Conservation (phyloP, 176 grass and related monocot species). For the Pontederia crassipes region DNA sequence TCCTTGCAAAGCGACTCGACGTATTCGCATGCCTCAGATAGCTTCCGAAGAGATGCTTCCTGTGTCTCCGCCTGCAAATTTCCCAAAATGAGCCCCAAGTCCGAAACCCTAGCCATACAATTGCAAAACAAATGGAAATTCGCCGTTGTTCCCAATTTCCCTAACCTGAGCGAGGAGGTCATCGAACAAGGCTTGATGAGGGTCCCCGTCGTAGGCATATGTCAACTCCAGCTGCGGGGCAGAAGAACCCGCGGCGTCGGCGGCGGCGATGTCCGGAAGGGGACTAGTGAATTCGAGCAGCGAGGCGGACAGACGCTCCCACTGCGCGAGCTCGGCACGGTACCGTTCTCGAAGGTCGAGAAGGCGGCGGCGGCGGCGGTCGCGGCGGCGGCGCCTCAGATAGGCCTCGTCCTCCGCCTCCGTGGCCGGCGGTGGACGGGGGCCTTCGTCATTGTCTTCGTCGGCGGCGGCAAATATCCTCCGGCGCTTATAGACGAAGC, state of each 20-base stretch:
- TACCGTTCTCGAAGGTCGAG: constrained; percentile 39
- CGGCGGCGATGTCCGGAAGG: constrained; percentile 4
- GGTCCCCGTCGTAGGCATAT: no score
- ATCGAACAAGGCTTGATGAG: constrained; percentile 8
- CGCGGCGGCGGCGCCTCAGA: constrained; percentile 24
- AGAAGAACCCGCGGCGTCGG: background rate
- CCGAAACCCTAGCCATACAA: background rate
- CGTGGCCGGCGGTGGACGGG: constrained; percentile 2
- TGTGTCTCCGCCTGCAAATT: constrained; percentile 22
- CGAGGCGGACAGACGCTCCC: constrained; percentile 33
- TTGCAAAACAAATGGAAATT: background rate
- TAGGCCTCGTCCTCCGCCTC: constrained; percentile 9
- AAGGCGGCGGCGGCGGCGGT: constrained; percentile 20
- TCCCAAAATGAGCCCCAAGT: background rate
- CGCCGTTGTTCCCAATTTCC: background rate
- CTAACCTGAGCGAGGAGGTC: constrained; percentile 20
- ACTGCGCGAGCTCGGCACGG: constrained; percentile 29
- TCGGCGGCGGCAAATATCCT: constrained; percentile 8
- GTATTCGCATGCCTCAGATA: constrained; percentile 8
- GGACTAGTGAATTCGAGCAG: constrained; percentile 8
- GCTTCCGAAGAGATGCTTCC: constrained; percentile 2
- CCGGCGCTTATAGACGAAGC: constrained; percentile 61
- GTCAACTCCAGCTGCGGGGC: background rate
- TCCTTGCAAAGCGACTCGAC: constrained; percentile 3
- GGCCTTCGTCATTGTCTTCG: background rate